Percentiles rank a stretch among this genome's conserved stretches.
Evolutionary conservation across 257 asterid species (phyloP).

Genomic region (Dorcoceras hygrometricum): DNA sequence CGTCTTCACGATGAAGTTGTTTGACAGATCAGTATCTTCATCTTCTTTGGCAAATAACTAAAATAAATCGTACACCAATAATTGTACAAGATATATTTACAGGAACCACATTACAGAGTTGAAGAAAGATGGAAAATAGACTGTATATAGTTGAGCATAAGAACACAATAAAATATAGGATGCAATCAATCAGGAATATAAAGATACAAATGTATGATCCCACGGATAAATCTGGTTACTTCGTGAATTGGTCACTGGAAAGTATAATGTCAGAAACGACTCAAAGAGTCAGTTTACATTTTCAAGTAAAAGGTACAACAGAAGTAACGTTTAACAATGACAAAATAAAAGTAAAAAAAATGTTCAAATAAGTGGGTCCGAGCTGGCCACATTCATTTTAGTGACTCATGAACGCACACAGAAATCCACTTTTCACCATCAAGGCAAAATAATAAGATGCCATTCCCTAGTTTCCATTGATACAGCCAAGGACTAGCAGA

Average conservation of each 20-base stretch:
- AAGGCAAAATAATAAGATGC: background rate
- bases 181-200: background rate
- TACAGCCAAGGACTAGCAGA: background rate
- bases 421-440: conserved; percentile 4
- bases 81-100: conserved; percentile 11
- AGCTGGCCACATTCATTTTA: background rate
- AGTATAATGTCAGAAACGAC: conserved; percentile 8
- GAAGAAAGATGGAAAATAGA: conserved; percentile 15
- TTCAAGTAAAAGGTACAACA: background rate
- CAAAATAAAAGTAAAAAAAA: background rate
- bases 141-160: background rate
- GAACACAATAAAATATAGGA: background rate
- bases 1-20: conserved; percentile 90
- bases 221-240: background rate
- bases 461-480: background rate
- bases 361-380: background rate
- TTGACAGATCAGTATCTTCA: conserved; percentile 82
- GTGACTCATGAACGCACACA: background rate
- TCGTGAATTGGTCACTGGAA: conserved; percentile 11
- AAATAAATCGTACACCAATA: conserved; percentile 27
- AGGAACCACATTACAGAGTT: conserved; percentile 5
- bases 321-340: background rate
- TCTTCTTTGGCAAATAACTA: conserved; percentile 76
- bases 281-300: background rate
- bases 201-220: conserved; percentile 8